phyloP scores from a whole-genome alignment of 805 yeast genomes.

The Yarrowia sp. region DNA sequence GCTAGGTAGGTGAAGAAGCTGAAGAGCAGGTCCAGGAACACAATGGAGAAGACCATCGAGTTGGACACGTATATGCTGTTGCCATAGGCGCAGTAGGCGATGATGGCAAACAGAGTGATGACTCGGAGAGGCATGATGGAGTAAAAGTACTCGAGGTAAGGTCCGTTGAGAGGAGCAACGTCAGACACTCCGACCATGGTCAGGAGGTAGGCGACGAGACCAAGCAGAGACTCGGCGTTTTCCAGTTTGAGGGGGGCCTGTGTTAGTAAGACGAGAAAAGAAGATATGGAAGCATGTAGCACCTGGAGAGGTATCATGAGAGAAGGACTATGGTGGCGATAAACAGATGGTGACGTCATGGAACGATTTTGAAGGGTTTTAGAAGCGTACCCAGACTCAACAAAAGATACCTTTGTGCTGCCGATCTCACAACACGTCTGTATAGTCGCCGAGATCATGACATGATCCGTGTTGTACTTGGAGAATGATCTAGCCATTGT shows the following conservation, averaged over 20 bases:
- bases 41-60: constrained; percentile 47
- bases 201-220: constrained; percentile 46
- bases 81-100: constrained; percentile 44
- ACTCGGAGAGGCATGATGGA: constrained; percentile 48
- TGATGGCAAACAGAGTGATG: constrained; percentile 44
- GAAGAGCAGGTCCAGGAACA: constrained; percentile 48
- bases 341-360: no score
- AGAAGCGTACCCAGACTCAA: no score
- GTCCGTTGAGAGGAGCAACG: constrained; percentile 44
- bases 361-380: no score
- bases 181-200: constrained; percentile 46
- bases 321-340: no score
- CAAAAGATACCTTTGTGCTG: no score
- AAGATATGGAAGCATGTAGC: no score
- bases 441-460: no score
- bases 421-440: no score
- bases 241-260: constrained; percentile 42
- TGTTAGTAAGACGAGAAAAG: neutral
- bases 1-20: constrained; percentile 47
- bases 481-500: no score
- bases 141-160: constrained; percentile 44
- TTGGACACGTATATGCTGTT: constrained; percentile 44
- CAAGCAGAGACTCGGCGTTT: constrained; percentile 45
- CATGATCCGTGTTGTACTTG: no score
- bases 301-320: no score